These are phyloP conservation scores for Penicillium coprophilum DNA, from an alignment of 495 filamentous ascomycete genomes.

Conservation along the genomic window DNA sequence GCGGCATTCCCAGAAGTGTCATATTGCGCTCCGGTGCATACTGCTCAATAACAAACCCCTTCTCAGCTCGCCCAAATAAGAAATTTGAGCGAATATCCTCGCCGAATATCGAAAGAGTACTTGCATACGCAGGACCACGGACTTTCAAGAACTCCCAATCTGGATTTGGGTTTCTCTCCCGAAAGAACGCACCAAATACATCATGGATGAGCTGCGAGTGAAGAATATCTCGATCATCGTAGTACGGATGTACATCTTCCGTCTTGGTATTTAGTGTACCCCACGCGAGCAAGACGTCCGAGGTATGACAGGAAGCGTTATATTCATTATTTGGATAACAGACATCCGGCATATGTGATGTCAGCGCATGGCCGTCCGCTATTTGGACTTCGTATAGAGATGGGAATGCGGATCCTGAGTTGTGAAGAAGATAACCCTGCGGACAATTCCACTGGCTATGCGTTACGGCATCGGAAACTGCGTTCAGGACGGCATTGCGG, in stretches of 20 bases:
- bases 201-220: constrained; percentile 34
- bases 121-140: constrained; percentile 28
- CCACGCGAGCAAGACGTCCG: constrained; percentile 34
- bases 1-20: constrained; percentile 21
- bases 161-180: constrained; percentile 27
- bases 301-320: constrained; percentile 33
- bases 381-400: constrained; percentile 27
- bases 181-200: constrained; percentile 30
- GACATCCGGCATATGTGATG: constrained; percentile 19
- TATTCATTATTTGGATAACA: constrained; percentile 32
- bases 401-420: constrained; percentile 17
- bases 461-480: constrained; percentile 20
- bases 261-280: constrained; percentile 34
- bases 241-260: constrained; percentile 29
- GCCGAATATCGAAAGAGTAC: constrained; percentile 8
- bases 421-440: constrained; percentile 27
- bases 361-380: constrained; percentile 28
- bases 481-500: constrained; percentile 23
- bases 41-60: constrained; percentile 8
- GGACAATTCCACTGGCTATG: constrained; percentile 33
- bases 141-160: constrained; percentile 13
- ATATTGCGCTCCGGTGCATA: constrained; percentile 13
- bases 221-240: constrained; percentile 16
- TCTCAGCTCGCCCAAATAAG: background rate
- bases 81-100: background rate